Base-by-base conservation (phyloP, 2,329 filamentous ascomycete species). In the Aspergillus ochraceus region DNA sequence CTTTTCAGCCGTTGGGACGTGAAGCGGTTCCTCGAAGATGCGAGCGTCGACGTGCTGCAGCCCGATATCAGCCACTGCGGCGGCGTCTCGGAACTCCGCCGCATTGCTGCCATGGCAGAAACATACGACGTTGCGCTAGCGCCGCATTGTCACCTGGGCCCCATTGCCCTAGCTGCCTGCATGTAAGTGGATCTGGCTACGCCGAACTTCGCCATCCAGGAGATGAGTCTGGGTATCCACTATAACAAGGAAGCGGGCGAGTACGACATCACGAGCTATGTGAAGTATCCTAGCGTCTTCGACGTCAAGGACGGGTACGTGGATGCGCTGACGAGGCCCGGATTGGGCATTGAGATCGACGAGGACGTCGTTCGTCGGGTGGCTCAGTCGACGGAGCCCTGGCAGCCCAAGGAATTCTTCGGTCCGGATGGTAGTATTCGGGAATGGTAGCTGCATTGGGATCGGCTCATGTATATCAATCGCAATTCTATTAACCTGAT, bases 191-290 rank as follows among this genome's bases (percentile, higher is more conserved):
- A 86, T 24, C 79, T 84, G 20, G 78, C 76, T 10, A 85, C 78
- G 20, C 82, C 81, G 20, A 92, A 89, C 72, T 91, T 89, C 70
- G 84, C 83, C 0, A 92, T 92, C 32, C 86, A 90, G 69, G 90
- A 92, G 73, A 92, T 92, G 90, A 88, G 86, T 55, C 69, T 92
- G 30, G 90, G 90, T 0, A 92, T 93, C 66, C 90, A 93, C 71
- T 93, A 92, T 70, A 93, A 93, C 66, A 74, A 76, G 4, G 82
- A 83, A 66, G 83, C 81, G 0, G 87, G 84, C 1, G 81, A 85
- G 2, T 80, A 86, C 65, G 88, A 91, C 70, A 77, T 90, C 57
- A 83, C 83, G 12, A 89, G 83, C 26, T 92, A 91, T 69, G 79
- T 87, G 2, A 85, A 83, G 68, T 84, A 91, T 65, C 81, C 85